phyloP scores from a whole-genome alignment of 169 alveolate species.

The Plasmodium malariae region DNA sequence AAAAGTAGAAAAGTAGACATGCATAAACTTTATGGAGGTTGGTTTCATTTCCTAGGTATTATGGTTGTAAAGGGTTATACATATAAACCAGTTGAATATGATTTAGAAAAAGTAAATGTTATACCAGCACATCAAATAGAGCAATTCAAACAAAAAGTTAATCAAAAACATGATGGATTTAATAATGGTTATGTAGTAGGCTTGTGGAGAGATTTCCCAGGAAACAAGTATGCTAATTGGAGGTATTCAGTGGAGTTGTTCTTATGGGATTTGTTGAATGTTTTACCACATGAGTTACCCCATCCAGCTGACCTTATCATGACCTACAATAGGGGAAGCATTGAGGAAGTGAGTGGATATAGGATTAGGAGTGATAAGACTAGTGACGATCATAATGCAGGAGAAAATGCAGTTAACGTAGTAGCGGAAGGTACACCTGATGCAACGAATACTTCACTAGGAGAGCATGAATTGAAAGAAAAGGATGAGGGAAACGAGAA shows the following conservation, averaged over 20 bases:
- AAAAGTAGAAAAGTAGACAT: slow-evolving; percentile 15
- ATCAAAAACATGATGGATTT: slow-evolving; percentile 30
- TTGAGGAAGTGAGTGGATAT: background rate
- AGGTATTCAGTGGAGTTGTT: slow-evolving; percentile 59
- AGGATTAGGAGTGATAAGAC: background rate
- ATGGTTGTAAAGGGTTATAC: slow-evolving; percentile 47
- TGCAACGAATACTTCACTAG: background rate
- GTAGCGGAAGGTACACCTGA: background rate
- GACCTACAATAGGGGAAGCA: slow-evolving; percentile 1
- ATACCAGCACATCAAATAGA: slow-evolving; percentile 10
- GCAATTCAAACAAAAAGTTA: slow-evolving; percentile 11
- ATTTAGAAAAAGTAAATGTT: slow-evolving; percentile 2
- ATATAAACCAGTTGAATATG: background rate
- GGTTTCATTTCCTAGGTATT: slow-evolving; percentile 71
- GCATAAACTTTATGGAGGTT: slow-evolving; percentile 73
- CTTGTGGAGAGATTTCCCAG: slow-evolving; percentile 70
- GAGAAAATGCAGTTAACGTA: background rate
- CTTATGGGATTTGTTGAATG: slow-evolving; percentile 53
- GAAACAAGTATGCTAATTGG: slow-evolving; percentile 19
- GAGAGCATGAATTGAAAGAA: background rate
- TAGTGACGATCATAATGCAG: background rate
- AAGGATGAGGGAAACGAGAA: background rate
- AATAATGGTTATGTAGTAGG: slow-evolving; percentile 46
- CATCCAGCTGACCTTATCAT: slow-evolving; percentile 52
- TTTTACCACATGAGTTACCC: slow-evolving; percentile 62